Evolutionary conservation across 176 grass and related monocot genomes (phyloP).

Genomic region (Lolium rigidum): DNA sequence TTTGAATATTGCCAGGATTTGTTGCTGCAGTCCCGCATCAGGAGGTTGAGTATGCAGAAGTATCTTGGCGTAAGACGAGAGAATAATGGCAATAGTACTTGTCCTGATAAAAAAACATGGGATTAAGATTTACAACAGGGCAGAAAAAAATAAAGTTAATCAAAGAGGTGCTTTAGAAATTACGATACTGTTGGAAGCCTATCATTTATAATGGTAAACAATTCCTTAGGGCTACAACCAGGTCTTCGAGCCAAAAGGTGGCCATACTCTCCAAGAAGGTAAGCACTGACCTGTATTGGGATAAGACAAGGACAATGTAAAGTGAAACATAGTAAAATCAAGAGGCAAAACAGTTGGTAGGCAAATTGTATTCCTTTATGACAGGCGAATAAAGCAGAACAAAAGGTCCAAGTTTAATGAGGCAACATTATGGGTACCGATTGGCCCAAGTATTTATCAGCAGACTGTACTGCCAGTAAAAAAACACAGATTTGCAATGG

Average conservation of each 20-base stretch:
- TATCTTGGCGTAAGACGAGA: conserved; percentile 96
- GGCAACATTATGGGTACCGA: conserved; percentile 14
- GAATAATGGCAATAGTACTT: conserved; percentile 94
- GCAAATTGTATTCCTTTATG: conserved; percentile 11
- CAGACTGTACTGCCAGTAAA: background rate
- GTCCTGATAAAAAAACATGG: conserved; percentile 59
- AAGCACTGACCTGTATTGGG: conserved; percentile 86
- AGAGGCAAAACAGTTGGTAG: conserved; percentile 8
- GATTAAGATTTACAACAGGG: conserved; percentile 29
- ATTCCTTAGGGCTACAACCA: conserved; percentile 95
- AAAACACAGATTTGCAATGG: background rate
- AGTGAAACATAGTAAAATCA: conserved; percentile 21
- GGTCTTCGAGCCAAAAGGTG: conserved; percentile 93
- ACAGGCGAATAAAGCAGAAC: conserved; percentile 30
- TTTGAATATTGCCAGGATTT: conserved; percentile 86
- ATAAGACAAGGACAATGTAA: conserved; percentile 20
- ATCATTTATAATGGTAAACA: conserved; percentile 92
- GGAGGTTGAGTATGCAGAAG: conserved; percentile 88
- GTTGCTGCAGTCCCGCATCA: conserved; percentile 92
- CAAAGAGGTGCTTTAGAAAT: conserved; percentile 49
- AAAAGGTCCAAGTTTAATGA: conserved; percentile 35
- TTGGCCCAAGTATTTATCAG: conserved; percentile 1
- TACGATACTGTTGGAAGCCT: conserved; percentile 95
- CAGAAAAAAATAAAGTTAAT: conserved; percentile 32
- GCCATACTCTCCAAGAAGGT: conserved; percentile 99